Base-by-base conservation (phyloP, 352 stramenopile species). In the Phytophthora fragariaefolia region DNA sequence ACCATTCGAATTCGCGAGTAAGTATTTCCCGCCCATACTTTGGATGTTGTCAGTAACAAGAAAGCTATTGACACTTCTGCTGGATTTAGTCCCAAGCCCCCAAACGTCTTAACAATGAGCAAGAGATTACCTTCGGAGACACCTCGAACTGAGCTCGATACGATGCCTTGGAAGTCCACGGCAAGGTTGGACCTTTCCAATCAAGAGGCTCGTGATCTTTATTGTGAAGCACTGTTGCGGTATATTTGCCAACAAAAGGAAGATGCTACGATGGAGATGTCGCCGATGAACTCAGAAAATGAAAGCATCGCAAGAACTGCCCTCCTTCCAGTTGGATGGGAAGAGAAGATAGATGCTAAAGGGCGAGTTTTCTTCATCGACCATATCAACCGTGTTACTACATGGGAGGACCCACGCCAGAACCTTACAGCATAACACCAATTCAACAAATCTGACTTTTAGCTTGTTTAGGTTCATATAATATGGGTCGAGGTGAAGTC, bases 181-280 rank as follows among this genome's bases (percentile, higher is more conserved):
- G 51, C 69, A 24, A 65, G 74, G 17, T 45, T 78, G 12, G 61
- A 90, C 36, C 75, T 90, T 46, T 72, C 71, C 12, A 77, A 88
- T 54, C 81, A 85, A 53, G 61, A 77, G 49, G 68, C 80, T 22
- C 80, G 84, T 15, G 82, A 91, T 45, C 64, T 79, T 24, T 93
- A 92, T 61, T 90, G 85, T 48, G 76, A 91, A 49, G 80, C 80
- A 8, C 58, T 93, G 27, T 63, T 93, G 30, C 76, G 76, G 48
- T 93, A 91, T 71, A 92, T 93, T 45, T 72, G 70, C 45, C 80
- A 93, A 56, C 83, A 92, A 54, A 83, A 84, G 62, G 71, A 90
- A 32, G 71, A 91, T 13, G 69, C 51, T 30, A 61, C 24, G 40
- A 48, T 24, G 13, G 53, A 69, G 24, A 40, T 36, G 4, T 64